Base-by-base conservation (phyloP, 768 basidiomycete genomes). In the Russula olivacea region DNA sequence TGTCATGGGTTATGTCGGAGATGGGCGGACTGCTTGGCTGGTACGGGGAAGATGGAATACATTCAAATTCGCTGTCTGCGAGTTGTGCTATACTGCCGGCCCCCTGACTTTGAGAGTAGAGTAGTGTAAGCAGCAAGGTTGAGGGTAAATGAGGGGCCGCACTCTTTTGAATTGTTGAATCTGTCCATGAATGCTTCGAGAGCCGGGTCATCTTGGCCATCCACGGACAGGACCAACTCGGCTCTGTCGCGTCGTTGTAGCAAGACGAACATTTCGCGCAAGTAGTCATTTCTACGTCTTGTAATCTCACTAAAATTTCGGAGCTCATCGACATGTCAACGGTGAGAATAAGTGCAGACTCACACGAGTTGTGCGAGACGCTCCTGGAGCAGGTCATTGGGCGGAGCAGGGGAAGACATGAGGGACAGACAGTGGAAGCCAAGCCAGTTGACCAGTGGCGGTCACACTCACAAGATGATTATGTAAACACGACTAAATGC, bases 221-320 rank as follows among this genome's bases (percentile, higher is more conserved):
- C 77, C 25, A 77, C 72, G 19, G 77, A 59, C 34, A 81, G 69
- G 43, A 79, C 65, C 38, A 75, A 63, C 25, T 80, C 80, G 49
- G 80, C 69, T 66, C 75, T 76, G 56, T 81, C 76, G 69, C 82
- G 81, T 60, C 77, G 78, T 61, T 78, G 79, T 54, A 89, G 79
- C 77, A 91, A 81, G 57, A 75, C 74, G 74, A 82, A 87, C 83
- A 91, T 84, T 72, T 90, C 82, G 48, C 79, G 79, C 71, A 91
- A 79, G 54, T 90, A 79, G 58, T 77, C 84, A 84, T 88, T 86
- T 72, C 89, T 78, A 67, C 83, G 84, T 52, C 79, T 74, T 49
- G 83, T 74, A 65, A 91, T 85, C 66, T 77, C 78, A 71, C 89
- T 91, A 65, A 21, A 21, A 51, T 5, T 14, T 10, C 36, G 1